Evolutionary conservation across 345 rosid species (phyloP).

Genomic region (Citrus australasica): DNA sequence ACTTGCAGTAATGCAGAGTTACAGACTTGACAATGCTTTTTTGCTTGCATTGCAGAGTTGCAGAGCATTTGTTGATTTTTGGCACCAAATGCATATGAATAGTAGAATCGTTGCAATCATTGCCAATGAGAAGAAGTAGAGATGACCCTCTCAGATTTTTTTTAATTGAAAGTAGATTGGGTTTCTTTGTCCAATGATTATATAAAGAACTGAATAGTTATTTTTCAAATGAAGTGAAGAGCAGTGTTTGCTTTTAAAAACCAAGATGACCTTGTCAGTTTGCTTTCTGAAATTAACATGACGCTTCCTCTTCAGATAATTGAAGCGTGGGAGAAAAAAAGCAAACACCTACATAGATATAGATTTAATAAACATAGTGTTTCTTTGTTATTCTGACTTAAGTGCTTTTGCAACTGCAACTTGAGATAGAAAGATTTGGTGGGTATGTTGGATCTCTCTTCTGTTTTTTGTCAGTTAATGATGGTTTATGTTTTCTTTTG

Average conservation of each 20-base stretch:
- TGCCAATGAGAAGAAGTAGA: no score
- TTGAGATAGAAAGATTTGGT: conserved; percentile 6
- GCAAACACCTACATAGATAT: background rate
- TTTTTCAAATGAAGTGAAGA: background rate
- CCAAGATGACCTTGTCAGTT: conserved; percentile 1
- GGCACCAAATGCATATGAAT: no score
- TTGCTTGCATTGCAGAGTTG: no score
- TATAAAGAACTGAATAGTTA: background rate
- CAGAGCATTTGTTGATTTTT: no score
- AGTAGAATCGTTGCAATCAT: no score
- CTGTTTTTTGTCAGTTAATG: background rate
- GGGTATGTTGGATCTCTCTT: conserved; percentile 17
- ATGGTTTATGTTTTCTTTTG: background rate
- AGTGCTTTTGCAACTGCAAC: background rate
- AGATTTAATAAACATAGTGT: background rate
- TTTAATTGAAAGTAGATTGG: background rate
- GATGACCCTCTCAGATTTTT: background rate
- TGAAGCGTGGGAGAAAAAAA: background rate
- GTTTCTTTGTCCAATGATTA: background rate
- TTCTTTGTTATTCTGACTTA: background rate
- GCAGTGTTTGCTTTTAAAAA: conserved; percentile 11
- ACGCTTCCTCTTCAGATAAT: conserved; percentile 8
- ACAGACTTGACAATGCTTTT: no score
- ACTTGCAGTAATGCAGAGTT: no score
- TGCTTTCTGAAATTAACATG: conserved; percentile 6